Evolutionary conservation across 768 basidiomycete species (phyloP), one percentile per base, ranked within the genome.

Genomic region (Tylopilus sp.): DNA sequence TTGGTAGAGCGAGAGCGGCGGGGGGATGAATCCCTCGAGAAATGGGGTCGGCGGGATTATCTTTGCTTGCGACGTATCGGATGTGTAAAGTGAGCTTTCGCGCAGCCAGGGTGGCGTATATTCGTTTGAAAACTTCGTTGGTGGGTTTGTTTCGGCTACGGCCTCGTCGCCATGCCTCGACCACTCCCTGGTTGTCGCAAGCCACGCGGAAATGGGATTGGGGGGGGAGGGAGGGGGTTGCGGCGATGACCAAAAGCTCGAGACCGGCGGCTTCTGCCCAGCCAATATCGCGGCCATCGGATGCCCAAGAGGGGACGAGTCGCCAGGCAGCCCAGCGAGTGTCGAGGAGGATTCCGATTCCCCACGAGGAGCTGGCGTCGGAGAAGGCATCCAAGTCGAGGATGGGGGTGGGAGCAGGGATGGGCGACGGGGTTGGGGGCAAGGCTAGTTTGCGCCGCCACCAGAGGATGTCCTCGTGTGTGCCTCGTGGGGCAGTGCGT

Each of bases 131-230:
- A 6, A 67, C 49, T 0, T 6, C 4, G 36, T 76, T 77, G 38
- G 57, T 57, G 1, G 46, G 49, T 0, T 3, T n/a, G 55, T 74
- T 75, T 0, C 56, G n/a, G 48, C 73, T 74, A 0, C 63, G 37
- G 0, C 70, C 65, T 1, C 65, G 71, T 49, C 53, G 55, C 72
- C 73, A 76, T 0, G 67, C 74, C 9, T 73, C 64, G 9, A 78
- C 12, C 4, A 48, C 26, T 14, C 74, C 76, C 17, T 48, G 33
- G 58, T 77, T 72, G 57, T 72, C 66, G 4, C 34, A 48, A 48
- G 45, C 34, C 21, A 5, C 11, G 13, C 19, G 8, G 4, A 16
- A 37, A 0, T 0, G 7, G 28, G 26, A 48, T n/a, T 3, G 37
- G 6, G 33, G 36, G 7, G 16, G 3, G 13, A 4, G 21, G 4